A percentile compares a stretch with the other conserved stretches of the same genome.
These are phyloP conservation scores for Schrenkiella parvula DNA, from an alignment of 345 rosid species.

Conservation along the genomic window DNA sequence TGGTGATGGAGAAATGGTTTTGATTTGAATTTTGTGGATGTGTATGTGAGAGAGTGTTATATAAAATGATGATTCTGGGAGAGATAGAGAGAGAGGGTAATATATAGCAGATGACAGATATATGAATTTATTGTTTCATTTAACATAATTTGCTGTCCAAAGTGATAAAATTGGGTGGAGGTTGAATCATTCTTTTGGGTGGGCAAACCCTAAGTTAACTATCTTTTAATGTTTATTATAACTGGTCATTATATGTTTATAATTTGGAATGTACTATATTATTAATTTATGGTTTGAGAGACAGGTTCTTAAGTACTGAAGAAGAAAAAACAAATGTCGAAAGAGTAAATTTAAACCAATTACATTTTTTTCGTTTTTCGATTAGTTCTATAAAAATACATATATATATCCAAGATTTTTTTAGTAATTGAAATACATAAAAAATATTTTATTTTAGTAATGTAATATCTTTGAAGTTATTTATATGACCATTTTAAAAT, in stretches of 20 bases:
- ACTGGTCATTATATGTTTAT: not conserved
- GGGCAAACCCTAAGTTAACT: constrained; percentile 14
- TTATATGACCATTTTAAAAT: not conserved
- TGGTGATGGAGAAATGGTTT: constrained; percentile 7
- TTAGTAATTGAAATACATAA: not conserved
- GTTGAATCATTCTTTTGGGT: constrained; percentile 17
- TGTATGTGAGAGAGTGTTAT: constrained; percentile 4
- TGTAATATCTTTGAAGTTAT: not conserved
- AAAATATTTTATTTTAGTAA: not conserved
- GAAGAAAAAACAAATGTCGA: not conserved
- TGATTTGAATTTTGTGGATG: constrained; percentile 3
- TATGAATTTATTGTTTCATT: constrained; percentile 33
- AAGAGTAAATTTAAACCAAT: not conserved
- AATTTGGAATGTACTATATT: not conserved
- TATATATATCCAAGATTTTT: not conserved
- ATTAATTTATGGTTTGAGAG: constrained; percentile 1
- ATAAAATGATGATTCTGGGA: not conserved
- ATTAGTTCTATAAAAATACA: not conserved
- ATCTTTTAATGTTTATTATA: not conserved
- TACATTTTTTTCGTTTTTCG: not conserved
- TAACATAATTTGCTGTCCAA: constrained; percentile 33
- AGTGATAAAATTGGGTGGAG: constrained; percentile 31
- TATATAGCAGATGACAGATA: constrained; percentile 30
- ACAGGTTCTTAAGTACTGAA: not conserved
- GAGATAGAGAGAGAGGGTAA: not conserved